Evolutionary conservation across 495 filamentous ascomycete genomes (phyloP), one percentile per base, ranked within the genome.

Genomic region (Polyplosphaeria fusca): DNA sequence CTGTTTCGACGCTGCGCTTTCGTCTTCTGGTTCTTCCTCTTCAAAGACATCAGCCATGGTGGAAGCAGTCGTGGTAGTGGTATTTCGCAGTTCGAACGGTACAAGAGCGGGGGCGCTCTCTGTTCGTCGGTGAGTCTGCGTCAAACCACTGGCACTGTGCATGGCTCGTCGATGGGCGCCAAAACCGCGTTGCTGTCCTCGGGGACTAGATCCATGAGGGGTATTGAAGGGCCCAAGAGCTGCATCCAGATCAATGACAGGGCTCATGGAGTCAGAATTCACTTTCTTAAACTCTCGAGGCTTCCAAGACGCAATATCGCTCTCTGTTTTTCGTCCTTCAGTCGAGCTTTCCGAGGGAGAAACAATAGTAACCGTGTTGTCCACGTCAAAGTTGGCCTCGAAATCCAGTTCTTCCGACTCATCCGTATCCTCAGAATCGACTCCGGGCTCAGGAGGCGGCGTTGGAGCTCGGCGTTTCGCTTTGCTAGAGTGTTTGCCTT

Each of bases 171-270:
- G 86, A 44, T 81, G 79, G 16, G 78, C 46, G 1, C 72, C 12
- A 80, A 73, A 63, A 73, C 84, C 23, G 79, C 82, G 45, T 78
- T 82, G 46, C 38, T 74, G 79, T 14, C 77, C 28, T 22, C 46
- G 49, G 4, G 54, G 45, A 44, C 77, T 55, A 80, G 58, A 56
- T 27, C 53, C 66, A 9, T 67, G 37, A 27, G 53, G 89, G 1
- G 88, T 92, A 65, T 93, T 91, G 72, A 95, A 95, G 0, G 93
- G 91, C 2, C 89, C 89, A 11, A 98, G 75, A n/a, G 92, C 93
- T 30, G 91, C 93, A 76, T 98, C 93, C 37, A 98, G 75, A 73
- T 98, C 93, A 48, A 98, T 92, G 55, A 95, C 82, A 4, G 86
- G 88, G 62, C 84, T 90, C 43, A 84, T 75, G 1, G 74, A 60